phyloP scores from a whole-genome alignment of 192 early-diverging fungal genomes.

The Entomortierella beljakovae region DNA sequence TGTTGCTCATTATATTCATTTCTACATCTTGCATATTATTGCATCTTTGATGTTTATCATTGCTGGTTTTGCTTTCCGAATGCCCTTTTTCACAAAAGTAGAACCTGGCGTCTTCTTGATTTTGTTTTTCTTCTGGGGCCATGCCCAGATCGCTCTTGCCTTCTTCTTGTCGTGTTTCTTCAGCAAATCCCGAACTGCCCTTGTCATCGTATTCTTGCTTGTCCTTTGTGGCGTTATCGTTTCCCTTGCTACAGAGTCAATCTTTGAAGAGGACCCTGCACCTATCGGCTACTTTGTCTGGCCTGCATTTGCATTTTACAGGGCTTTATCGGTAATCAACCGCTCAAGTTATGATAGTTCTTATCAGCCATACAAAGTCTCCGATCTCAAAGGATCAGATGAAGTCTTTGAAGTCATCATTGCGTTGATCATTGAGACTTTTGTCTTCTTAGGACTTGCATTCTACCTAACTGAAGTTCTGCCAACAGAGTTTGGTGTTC shows the following conservation, averaged over 20 bases:
- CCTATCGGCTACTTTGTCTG: constrained; percentile 68
- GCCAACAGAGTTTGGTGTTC: constrained; percentile 74
- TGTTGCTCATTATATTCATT: constrained; percentile 70
- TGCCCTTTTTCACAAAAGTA: constrained; percentile 75
- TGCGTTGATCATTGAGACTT: constrained; percentile 62
- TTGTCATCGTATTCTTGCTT: constrained; percentile 72
- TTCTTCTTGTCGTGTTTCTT: constrained; percentile 77
- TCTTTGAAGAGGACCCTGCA: constrained; percentile 53
- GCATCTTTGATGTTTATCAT: constrained; percentile 71
- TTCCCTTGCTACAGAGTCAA: constrained; percentile 59
- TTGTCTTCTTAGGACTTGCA: constrained; percentile 61
- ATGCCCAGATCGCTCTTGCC: constrained; percentile 70
- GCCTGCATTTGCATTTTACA: constrained; percentile 82
- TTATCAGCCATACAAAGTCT: constrained; percentile 64
- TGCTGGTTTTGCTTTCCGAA: constrained; percentile 63
- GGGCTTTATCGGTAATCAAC: constrained; percentile 66
- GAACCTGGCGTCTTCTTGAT: constrained; percentile 60
- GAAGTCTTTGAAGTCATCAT: constrained; percentile 68
- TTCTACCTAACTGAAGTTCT: constrained; percentile 61
- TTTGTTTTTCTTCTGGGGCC: constrained; percentile 76
- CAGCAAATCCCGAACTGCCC: constrained; percentile 63
- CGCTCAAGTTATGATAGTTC: constrained; percentile 52
- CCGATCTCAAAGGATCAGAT: constrained; percentile 62
- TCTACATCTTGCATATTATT: constrained; percentile 69
- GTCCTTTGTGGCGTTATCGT: constrained; percentile 75